Evolutionary conservation across 768 basidiomycete genomes (phyloP).

Genomic region (Mycena epipterygia): DNA sequence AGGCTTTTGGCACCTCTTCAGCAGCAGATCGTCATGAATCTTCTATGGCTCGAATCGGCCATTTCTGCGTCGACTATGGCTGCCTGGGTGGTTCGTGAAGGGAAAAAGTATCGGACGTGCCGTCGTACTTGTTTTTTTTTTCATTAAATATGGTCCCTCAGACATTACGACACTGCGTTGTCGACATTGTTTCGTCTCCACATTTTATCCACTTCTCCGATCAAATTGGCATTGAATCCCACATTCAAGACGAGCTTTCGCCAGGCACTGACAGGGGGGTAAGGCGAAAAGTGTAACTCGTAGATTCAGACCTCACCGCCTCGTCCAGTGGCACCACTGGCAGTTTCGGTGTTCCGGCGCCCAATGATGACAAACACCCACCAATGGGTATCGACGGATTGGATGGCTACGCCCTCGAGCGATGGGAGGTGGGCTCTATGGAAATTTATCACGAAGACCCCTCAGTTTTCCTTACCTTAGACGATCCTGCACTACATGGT

Average conservation of each 20-base stretch:
- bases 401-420: conserved; percentile 86
- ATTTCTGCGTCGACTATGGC: conserved; percentile 77
- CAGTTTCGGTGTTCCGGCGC: conserved; percentile 88
- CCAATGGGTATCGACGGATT: conserved; percentile 70
- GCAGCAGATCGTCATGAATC: conserved; percentile 88
- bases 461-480: conserved; percentile 54
- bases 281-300: conserved; percentile 38
- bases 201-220: conserved; percentile 71
- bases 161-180: conserved; percentile 80
- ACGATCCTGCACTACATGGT: conserved; percentile 99
- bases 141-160: conserved; percentile 45
- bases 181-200: conserved; percentile 74
- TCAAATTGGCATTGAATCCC: conserved; percentile 77
- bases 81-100: conserved; percentile 82
- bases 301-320: conserved; percentile 15
- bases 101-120: conserved; percentile 68
- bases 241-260: conserved; percentile 86
- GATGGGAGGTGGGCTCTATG: conserved; percentile 83
- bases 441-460: background rate
- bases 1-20: conserved; percentile 86
- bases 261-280: conserved; percentile 92
- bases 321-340: conserved; percentile 74
- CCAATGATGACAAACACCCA: conserved; percentile 71
- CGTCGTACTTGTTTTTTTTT: conserved; percentile 20
- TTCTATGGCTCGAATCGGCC: conserved; percentile 89